Percentiles rank a stretch among this genome's conserved stretches.
phyloP scores from a whole-genome alignment of 306 rosid genomes.

The Sesbania bispinosa region DNA sequence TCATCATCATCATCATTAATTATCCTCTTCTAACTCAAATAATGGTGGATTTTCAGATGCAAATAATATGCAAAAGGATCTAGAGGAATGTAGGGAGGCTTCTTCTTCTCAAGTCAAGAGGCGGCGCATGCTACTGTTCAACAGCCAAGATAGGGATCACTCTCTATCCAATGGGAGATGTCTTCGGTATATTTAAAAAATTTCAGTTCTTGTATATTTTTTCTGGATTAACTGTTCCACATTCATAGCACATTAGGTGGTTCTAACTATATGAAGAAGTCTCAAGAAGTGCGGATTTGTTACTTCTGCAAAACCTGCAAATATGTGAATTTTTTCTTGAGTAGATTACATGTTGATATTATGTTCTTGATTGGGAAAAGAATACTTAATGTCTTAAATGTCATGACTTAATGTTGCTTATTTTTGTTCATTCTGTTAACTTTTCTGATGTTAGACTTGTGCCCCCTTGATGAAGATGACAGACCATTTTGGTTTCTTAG shows the following conservation, averaged over 20 bases:
- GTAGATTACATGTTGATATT: constrained; percentile 17
- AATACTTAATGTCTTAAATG: neutral
- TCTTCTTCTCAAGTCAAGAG: constrained; percentile 69
- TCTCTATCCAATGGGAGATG: constrained; percentile 46
- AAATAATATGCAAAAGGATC: constrained; percentile 52
- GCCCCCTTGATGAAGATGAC: neutral
- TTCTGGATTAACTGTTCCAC: neutral
- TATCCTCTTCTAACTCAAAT: constrained; percentile 23
- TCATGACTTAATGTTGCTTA: neutral
- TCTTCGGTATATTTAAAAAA: constrained; percentile 55
- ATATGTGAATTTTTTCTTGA: neutral
- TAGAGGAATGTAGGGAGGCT: constrained; percentile 55
- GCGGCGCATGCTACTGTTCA: constrained; percentile 86
- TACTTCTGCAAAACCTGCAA: constrained; percentile 1
- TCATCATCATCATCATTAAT: constrained; percentile 12
- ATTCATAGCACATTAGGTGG: neutral
- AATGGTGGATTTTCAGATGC: constrained; percentile 53
- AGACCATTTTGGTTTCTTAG: neutral
- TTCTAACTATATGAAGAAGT: neutral
- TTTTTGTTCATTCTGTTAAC: neutral
- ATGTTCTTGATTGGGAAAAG: constrained; percentile 10
- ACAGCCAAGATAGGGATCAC: constrained; percentile 42
- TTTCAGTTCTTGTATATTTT: constrained; percentile 44
- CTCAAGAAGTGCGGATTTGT: neutral
- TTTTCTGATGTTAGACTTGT: neutral